A percentile compares a stretch with the other conserved stretches of the same genome.
Conservation (phyloP, 2,329 filamentous ascomycete species). For the Colletotrichum camelliae region DNA sequence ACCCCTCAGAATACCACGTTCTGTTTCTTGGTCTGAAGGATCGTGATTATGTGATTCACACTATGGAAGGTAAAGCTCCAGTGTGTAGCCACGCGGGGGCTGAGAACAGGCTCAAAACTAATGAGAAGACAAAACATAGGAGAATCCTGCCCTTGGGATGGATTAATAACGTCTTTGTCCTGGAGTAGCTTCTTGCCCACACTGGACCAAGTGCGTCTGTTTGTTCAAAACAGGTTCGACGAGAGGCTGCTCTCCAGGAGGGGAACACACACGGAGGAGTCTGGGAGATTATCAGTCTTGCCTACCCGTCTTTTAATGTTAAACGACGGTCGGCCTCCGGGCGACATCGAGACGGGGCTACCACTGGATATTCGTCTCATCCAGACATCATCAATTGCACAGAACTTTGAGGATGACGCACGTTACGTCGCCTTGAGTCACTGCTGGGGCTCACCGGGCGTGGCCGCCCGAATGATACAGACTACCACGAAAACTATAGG, state of each 20-base stretch:
- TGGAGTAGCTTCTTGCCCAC: neutral
- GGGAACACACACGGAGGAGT: no score
- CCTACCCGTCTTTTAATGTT: neutral
- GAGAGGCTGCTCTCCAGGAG: no score
- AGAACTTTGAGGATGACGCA: accelerated
- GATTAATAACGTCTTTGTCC: no score
- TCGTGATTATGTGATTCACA: accelerated
- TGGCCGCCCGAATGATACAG: neutral
- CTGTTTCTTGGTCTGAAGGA: neutral
- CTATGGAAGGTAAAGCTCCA: neutral
- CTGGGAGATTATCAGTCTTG: neutral
- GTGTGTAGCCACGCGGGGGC: neutral
- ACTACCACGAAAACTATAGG: accelerated
- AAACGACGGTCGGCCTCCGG: neutral
- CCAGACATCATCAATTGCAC: neutral
- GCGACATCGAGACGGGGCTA: accelerated
- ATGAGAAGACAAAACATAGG: neutral
- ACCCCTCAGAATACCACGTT: no score
- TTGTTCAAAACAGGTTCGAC: no score
- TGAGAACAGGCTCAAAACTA: neutral
- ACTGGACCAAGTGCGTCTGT: neutral
- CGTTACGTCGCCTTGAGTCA: neutral
- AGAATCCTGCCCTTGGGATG: neutral
- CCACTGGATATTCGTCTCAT: accelerated
- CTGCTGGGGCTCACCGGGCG: neutral